These are phyloP conservation scores for Aspergillus tanneri DNA, from an alignment of 2,329 filamentous ascomycete genomes.

Conservation along the genomic window DNA sequence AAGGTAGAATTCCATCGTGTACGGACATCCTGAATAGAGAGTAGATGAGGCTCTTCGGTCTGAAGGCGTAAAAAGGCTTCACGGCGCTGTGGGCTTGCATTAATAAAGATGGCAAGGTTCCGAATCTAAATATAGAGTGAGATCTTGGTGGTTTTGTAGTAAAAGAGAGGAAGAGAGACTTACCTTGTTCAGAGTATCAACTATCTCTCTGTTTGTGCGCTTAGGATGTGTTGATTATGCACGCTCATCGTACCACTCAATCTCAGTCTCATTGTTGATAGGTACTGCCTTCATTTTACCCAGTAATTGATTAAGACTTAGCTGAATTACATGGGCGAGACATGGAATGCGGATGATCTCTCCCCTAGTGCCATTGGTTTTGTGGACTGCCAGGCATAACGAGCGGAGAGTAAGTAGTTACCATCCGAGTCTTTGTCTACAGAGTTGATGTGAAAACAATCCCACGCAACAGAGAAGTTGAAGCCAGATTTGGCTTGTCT, in stretches of 20 bases:
- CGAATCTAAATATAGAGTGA: background rate
- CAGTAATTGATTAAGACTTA: background rate
- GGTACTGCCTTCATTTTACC: background rate
- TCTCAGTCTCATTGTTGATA: background rate
- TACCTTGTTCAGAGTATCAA: background rate
- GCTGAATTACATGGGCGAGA: background rate
- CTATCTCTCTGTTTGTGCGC: background rate
- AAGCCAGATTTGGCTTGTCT: slow-evolving; percentile 44
- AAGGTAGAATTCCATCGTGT: background rate
- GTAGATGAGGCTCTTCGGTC: background rate
- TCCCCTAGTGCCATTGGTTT: slow-evolving; percentile 48
- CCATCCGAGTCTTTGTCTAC: slow-evolving; percentile 42
- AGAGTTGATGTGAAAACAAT: slow-evolving; percentile 53
- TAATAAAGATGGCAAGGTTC: background rate
- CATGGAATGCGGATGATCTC: background rate
- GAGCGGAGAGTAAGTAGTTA: slow-evolving; percentile 52
- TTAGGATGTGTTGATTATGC: background rate
- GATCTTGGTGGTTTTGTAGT: background rate
- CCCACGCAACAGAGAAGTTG: slow-evolving; percentile 46
- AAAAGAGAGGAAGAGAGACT: background rate
- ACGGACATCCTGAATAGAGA: background rate
- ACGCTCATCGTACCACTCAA: background rate
- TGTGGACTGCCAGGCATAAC: slow-evolving; percentile 50
- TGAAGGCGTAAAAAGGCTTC: background rate
- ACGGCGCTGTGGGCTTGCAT: background rate